Conservation (phyloP, 2,329 filamentous ascomycete species). For the Sporothrix inflata region DNA sequence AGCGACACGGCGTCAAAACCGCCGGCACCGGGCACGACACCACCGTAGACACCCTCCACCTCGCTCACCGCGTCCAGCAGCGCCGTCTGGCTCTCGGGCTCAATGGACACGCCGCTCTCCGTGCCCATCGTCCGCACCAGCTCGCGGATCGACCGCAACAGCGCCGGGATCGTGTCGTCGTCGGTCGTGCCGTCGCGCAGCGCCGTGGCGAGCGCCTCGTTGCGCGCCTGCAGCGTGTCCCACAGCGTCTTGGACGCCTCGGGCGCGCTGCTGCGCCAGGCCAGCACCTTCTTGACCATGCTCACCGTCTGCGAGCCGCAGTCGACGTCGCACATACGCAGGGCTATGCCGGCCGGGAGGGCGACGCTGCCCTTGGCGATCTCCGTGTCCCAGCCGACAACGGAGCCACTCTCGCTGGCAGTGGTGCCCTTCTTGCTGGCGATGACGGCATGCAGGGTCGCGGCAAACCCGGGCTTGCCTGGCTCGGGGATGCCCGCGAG, state of each 20-base stretch:
- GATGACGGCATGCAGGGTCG: slow-evolving; percentile 66
- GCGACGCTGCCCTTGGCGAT: slow-evolving; percentile 70
- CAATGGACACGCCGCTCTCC: slow-evolving; percentile 79
- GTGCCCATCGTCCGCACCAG: slow-evolving; percentile 77
- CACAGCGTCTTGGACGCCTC: slow-evolving; percentile 71
- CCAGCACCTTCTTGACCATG: slow-evolving; percentile 91
- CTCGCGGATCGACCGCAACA: slow-evolving; percentile 57
- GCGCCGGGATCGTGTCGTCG: slow-evolving; percentile 34
- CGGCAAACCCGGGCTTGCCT: slow-evolving; percentile 67
- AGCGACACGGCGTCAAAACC: slow-evolving; percentile 89
- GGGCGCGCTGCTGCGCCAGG: slow-evolving; percentile 71
- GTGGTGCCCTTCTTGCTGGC: slow-evolving; percentile 58
- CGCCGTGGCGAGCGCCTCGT: slow-evolving; percentile 69
- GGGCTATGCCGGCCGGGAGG: slow-evolving; percentile 71
- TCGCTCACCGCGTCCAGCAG: slow-evolving; percentile 76
- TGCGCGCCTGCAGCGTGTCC: slow-evolving; percentile 72
- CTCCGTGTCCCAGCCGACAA: slow-evolving; percentile 74
- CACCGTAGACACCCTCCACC: slow-evolving; percentile 83
- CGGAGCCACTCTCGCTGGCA: slow-evolving; percentile 40
- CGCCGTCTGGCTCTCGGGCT: slow-evolving; percentile 82
- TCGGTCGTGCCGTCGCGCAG: slow-evolving; percentile 53
- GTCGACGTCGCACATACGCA: slow-evolving; percentile 95
- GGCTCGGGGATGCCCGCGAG: slow-evolving; percentile 69
- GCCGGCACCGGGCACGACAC: slow-evolving; percentile 91
- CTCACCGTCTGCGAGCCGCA: slow-evolving; percentile 90